Evolutionary conservation across 2,329 filamentous ascomycete genomes (phyloP).

Genomic region (Leptodontidium sp.): DNA sequence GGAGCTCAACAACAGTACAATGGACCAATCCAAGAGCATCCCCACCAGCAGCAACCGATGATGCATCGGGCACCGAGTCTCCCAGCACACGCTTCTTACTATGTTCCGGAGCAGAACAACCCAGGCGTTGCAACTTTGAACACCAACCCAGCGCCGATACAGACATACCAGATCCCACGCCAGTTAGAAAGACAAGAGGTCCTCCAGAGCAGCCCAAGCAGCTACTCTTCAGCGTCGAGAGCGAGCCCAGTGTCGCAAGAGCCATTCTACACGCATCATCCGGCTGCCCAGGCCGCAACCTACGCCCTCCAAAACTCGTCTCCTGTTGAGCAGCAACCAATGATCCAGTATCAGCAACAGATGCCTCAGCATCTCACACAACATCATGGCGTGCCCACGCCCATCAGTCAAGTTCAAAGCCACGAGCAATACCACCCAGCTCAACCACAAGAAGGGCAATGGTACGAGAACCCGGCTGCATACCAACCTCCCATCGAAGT

Average conservation of each 20-base stretch:
- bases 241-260: conserved; percentile 63
- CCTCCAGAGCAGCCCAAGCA: conserved; percentile 65
- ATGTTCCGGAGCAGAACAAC: conserved; percentile 68
- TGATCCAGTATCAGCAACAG: conserved; percentile 48
- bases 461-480: conserved; percentile 57
- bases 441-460: conserved; percentile 57
- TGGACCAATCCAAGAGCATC: conserved; percentile 53
- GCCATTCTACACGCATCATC: conserved; percentile 65
- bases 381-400: conserved; percentile 41
- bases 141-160: conserved; percentile 57
- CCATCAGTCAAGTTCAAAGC: conserved; percentile 45
- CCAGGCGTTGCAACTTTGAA: conserved; percentile 69
- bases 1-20: conserved; percentile 54
- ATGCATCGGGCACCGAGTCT: conserved; percentile 44
- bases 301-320: conserved; percentile 59
- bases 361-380: conserved; percentile 40
- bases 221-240: conserved; percentile 63
- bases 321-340: conserved; percentile 55
- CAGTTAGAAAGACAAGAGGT: conserved; percentile 54
- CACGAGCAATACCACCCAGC: conserved; percentile 53
- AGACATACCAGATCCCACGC: conserved; percentile 55
- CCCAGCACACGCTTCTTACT: conserved; percentile 49
- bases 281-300: conserved; percentile 53
- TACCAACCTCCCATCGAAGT: conserved; percentile 67
- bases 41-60: conserved; percentile 50